Conservation (phyloP, 1,139 yeast species). For the Taphrina flavorubra region DNA sequence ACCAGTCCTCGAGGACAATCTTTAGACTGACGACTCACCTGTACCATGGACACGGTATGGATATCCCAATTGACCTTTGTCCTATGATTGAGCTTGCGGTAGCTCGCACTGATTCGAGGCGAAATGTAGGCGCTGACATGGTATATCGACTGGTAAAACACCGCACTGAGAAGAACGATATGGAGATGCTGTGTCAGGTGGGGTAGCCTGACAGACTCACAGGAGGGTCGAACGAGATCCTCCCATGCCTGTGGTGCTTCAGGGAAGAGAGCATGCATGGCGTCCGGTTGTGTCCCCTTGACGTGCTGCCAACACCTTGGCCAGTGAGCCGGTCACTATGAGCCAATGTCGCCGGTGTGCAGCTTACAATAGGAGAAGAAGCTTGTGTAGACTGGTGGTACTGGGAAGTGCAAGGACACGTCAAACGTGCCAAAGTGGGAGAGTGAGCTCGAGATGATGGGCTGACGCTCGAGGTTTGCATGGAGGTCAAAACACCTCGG, state of each 20-base stretch:
- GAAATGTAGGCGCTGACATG: conserved; percentile 57
- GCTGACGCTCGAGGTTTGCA: too few species aligned
- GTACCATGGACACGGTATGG: conserved; percentile 87
- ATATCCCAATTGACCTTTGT: conserved; percentile 77
- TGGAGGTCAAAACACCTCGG: too few species aligned
- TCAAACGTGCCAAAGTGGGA: too few species aligned
- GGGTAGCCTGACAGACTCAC: conserved; percentile 43
- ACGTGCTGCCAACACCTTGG: too few species aligned
- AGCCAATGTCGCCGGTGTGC: too few species aligned
- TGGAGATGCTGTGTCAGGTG: conserved; percentile 58
- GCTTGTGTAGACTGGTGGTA: too few species aligned
- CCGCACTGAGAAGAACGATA: conserved; percentile 58
- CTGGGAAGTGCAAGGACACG: too few species aligned
- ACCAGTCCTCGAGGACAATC: too few species aligned
- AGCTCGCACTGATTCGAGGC: conserved; percentile 55
- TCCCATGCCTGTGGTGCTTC: conserved; percentile 43
- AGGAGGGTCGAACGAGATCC: conserved; percentile 38
- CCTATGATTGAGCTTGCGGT: conserved; percentile 58
- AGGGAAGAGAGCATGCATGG: conserved; percentile 42
- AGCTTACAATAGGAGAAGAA: too few species aligned
- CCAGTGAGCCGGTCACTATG: too few species aligned
- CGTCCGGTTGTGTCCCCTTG: not conserved
- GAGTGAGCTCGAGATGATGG: too few species aligned
- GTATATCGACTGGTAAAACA: conserved; percentile 58
- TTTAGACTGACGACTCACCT: conserved; percentile 49